Percentiles rank a stretch among this genome's conserved stretches.
phyloP scores from a whole-genome alignment of 805 yeast species.

The Lachancea meyersii region DNA sequence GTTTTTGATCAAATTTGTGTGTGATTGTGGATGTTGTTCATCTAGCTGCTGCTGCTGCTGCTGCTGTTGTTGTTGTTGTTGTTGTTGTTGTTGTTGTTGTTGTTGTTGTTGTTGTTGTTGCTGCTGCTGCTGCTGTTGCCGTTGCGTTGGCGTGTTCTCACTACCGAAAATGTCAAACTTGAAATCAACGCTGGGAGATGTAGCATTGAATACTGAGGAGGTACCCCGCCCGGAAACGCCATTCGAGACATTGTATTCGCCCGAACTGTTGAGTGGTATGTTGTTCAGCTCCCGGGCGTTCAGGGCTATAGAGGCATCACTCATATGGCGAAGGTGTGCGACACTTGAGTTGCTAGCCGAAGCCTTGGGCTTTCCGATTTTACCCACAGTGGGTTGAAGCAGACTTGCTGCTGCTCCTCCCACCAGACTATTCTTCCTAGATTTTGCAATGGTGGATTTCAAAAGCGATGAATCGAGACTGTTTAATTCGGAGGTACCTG shows the following conservation, averaged over 20 bases:
- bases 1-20: background rate
- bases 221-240: too few species aligned
- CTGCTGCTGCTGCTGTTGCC: too few species aligned
- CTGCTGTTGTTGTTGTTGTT: too few species aligned
- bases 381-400: background rate
- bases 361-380: slow-evolving; percentile 3
- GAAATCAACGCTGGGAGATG: slow-evolving; percentile 14
- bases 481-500: background rate
- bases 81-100: too few species aligned
- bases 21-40: too few species aligned
- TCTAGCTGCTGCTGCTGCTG: too few species aligned
- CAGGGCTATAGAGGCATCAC: slow-evolving; percentile 5
- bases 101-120: too few species aligned
- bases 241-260: background rate
- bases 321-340: slow-evolving; percentile 4
- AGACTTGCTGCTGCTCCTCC: background rate
- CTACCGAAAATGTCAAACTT: slow-evolving; percentile 13
- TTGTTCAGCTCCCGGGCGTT: background rate
- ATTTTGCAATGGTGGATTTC: background rate
- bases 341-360: slow-evolving; percentile 9
- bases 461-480: background rate
- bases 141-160: background rate
- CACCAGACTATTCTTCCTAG: slow-evolving; percentile 3
- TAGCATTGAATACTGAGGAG: background rate
- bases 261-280: background rate